A percentile compares a stretch with the other conserved stretches of the same genome.
Evolutionary conservation across 306 rosid species (phyloP).

Genomic region (Cucurbita maxima): DNA sequence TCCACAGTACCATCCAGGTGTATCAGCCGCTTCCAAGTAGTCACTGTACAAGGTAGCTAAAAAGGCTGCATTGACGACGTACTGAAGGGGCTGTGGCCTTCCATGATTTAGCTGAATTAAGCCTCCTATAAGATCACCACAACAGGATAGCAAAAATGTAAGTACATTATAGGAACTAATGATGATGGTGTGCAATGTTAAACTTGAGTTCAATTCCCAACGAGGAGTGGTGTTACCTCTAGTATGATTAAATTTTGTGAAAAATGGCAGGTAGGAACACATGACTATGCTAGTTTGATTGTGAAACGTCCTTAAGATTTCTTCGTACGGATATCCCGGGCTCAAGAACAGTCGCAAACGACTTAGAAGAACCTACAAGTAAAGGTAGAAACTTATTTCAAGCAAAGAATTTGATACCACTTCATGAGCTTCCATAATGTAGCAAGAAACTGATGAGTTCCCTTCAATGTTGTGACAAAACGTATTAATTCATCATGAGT

Average conservation of each 20-base stretch:
- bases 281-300: constrained; percentile 84
- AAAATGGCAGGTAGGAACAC: constrained; percentile 92
- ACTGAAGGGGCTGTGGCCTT: constrained; percentile 94
- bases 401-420: neutral
- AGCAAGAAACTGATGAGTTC: neutral
- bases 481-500: neutral
- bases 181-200: neutral
- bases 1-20: constrained; percentile 99
- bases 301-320: constrained; percentile 81
- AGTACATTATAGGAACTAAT: neutral
- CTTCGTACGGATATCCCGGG: constrained; percentile 99
- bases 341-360: constrained; percentile 95
- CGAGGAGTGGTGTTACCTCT: constrained; percentile 35
- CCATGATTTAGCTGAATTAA: constrained; percentile 90
- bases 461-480: neutral
- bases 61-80: constrained; percentile 91
- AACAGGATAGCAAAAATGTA: neutral
- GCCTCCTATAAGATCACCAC: constrained; percentile 46
- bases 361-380: constrained; percentile 73
- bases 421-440: neutral
- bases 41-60: constrained; percentile 82
- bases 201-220: neutral
- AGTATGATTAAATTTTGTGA: constrained; percentile 83
- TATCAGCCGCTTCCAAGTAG: constrained; percentile 93
- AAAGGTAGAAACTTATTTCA: constrained; percentile 7